Base-by-base conservation (phyloP, 2,329 filamentous ascomycete genomes). In the Amesomyces nigricolor region DNA sequence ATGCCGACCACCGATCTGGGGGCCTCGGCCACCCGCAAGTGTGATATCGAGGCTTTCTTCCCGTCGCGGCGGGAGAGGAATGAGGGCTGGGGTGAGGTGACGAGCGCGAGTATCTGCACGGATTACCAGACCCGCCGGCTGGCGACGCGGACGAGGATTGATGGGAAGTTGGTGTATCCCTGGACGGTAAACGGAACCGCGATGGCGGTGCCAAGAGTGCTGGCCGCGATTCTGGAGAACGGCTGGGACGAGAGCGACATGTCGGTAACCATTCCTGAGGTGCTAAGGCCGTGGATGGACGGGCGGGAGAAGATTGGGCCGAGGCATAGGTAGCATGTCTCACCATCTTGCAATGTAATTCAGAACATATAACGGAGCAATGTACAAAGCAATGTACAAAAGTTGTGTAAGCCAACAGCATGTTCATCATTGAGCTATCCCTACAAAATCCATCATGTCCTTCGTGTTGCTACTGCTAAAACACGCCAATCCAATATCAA, bases 171-270 rank as follows among this genome's bases (percentile, higher is more conserved):
- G 40, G 77, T 78, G 1, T 97, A 90, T 69, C 90, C 91, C 13
- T 90, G 89, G 74, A 99, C 94, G 0, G 78, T 95, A 38, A 99
- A 99, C 68, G 95, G 92, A 0, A 99, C 94, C 1, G 94, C 92
- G 0, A 76, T 97, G 65, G 94, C 94, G 0, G 87, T 97, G 38
- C 94, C 94, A 3, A 80, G 94, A 51, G 88, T 99, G 11, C 69
- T 99, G 57, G 91, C 94, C 22, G 91, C 91, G 5, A 78, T 99
- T 49, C 68, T 99, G 61, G 94, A 99, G 76, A 90, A 91, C 65
- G 87, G 90, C 1, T 99, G 91, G 88, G 82, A 94, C 65, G 86
- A 91, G 65, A 67, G 75, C 22, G 78, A 77, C 17, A 77, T 76
- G 64, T 80, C 79, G 1, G 88, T 97, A 7, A 74, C 76, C 1